A percentile compares a stretch with the other conserved stretches of the same genome.
phyloP scores from a whole-genome alignment of 1,284 basidiomycete genomes.

The Ganoderma boninense region DNA sequence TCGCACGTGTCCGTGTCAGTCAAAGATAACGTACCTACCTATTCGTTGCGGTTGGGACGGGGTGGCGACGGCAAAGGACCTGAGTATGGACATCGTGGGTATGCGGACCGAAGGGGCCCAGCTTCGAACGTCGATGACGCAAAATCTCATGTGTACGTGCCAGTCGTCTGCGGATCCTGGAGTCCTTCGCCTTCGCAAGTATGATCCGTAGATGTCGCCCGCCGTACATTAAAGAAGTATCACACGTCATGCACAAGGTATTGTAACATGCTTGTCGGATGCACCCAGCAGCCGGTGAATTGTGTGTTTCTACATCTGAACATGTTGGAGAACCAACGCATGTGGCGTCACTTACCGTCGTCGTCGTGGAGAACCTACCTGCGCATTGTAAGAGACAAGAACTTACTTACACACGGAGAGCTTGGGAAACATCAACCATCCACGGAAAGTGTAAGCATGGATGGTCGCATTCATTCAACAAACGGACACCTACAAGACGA shows the following conservation, averaged over 20 bases:
- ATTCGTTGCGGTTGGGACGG: neutral
- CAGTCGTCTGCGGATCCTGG: no score
- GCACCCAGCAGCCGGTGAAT: neutral
- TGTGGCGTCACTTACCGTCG: neutral
- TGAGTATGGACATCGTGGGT: no score
- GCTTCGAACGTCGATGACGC: no score
- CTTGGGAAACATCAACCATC: conserved; percentile 15
- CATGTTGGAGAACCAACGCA: neutral
- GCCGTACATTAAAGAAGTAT: neutral
- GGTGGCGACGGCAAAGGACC: no score
- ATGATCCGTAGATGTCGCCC: no score
- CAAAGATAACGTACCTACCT: neutral
- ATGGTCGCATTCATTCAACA: conserved; percentile 26
- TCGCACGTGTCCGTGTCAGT: neutral
- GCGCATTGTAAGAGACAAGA: neutral
- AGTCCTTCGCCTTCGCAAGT: no score
- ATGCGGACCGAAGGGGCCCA: no score
- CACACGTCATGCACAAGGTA: no score
- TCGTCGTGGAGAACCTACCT: neutral
- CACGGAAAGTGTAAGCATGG: conserved; percentile 33
- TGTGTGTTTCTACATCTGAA: neutral
- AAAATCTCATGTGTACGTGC: no score
- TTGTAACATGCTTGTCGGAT: no score
- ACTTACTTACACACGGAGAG: neutral
- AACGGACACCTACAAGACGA: conserved; percentile 28